These are phyloP conservation scores for Xenoacremonium recifei DNA, from an alignment of 2,329 filamentous ascomycete species.

Conservation along the genomic window DNA sequence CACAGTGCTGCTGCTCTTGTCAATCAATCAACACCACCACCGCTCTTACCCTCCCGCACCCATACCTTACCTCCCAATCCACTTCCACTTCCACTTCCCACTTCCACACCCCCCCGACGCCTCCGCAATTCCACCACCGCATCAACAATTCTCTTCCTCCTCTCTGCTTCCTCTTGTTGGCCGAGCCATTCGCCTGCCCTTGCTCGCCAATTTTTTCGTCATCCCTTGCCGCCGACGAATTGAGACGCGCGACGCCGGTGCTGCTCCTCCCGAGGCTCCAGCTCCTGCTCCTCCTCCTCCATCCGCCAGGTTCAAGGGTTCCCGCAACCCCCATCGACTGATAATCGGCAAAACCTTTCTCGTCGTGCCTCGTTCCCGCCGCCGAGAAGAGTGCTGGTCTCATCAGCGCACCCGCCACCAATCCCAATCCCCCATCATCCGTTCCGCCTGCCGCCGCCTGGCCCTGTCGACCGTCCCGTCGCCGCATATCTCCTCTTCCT, in stretches of 20 bases:
- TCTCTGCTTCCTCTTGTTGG: too few relatives aligned
- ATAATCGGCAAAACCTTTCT: constrained; percentile 4
- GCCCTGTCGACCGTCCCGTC: constrained; percentile 12
- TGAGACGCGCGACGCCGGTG: not conserved
- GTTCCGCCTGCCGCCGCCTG: constrained; percentile 2
- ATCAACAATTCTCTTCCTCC: too few relatives aligned
- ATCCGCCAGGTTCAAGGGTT: too few relatives aligned
- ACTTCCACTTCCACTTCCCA: too few relatives aligned
- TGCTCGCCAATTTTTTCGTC: not conserved
- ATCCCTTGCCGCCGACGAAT: not conserved
- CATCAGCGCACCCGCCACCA: constrained; percentile 15
- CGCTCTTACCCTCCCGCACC: too few relatives aligned
- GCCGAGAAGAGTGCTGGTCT: constrained; percentile 8
- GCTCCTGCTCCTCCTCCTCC: constrained; percentile 8
- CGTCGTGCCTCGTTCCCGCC: not conserved
- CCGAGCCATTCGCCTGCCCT: too few relatives aligned
- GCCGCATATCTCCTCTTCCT: constrained; percentile 13
- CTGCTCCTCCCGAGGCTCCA: constrained; percentile 15
- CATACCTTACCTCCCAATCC: too few relatives aligned
- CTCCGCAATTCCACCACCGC: too few relatives aligned
- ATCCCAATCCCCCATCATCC: too few relatives aligned
- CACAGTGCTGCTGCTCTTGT: too few relatives aligned
- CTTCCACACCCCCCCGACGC: too few relatives aligned
- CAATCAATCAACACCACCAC: too few relatives aligned
- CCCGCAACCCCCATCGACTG: constrained; percentile 5